Base-by-base conservation (phyloP, 495 filamentous ascomycete genomes). In the Hypomontagnella monticulosa region DNA sequence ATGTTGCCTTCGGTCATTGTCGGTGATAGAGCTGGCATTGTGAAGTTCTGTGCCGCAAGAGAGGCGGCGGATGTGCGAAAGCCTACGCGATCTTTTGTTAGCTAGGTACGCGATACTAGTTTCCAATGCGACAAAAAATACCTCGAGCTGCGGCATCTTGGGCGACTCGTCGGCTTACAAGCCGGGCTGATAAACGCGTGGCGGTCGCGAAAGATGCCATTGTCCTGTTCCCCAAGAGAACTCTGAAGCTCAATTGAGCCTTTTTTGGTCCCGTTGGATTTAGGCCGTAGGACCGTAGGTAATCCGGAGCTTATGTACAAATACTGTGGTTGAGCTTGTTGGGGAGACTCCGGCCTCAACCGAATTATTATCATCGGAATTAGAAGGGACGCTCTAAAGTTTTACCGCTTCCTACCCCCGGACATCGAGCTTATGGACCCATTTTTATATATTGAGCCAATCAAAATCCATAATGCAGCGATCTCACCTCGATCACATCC, bases 1-100 rank as follows among this genome's bases (percentile, higher is more conserved):
- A 93, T 93, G 69, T 91, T 91, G 19, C 91, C 91, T 73, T 93
- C 91, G 40, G 91, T 93, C 91, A 93, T 93, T 10, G 91, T 93
- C 20, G 91, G 91, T 15, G 89, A 92, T 50, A 94, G 79, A n/a
- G 91, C 90, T 4, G 91, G 91, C 91, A 94, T 93, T 30, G 86
- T 91, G 73, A 93, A 89, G 67, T 91, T 91, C 48, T 89, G 86
- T 11, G 90, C 91, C 14, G 87, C 91, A 60, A 86, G 77, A 27
- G 73, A 74, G 7, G 79, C 72, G n/a, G 83, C 75, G 30, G 84
- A 86, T 14, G 85, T 84, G 60, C 81, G 79, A 75, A 91, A 90
- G 50, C 83, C 90, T 93, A 54, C 23, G 51, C 38, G 20, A 30
- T 63, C 16, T 38, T 38, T 27, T 15, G 9, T 37, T 47, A 52